Percentiles rank a stretch among this genome's conserved stretches.
Conservation (phyloP, 1,284 basidiomycete genomes). For the Tranzscheliella williamsii region DNA sequence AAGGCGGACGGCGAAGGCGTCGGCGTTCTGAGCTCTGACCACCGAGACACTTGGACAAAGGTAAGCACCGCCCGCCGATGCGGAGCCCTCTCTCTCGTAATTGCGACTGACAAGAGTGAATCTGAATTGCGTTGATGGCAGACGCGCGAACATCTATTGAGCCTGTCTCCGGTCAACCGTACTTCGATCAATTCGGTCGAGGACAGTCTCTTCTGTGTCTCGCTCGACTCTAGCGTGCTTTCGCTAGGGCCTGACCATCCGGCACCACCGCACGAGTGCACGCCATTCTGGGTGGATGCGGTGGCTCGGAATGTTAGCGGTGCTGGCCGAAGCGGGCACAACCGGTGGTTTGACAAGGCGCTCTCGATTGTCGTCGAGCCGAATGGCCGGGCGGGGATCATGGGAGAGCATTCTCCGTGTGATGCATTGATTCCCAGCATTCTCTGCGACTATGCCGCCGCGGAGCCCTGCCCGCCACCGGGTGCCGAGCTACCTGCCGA, state of each 20-base stretch:
- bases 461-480: constrained; percentile 62
- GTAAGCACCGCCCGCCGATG: constrained; percentile 64
- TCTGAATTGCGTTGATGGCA: constrained; percentile 52
- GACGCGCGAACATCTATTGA: constrained; percentile 74
- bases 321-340: constrained; percentile 71
- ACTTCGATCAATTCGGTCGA: constrained; percentile 70
- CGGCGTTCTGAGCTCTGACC: constrained; percentile 77
- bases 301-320: constrained; percentile 79
- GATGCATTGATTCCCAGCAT: constrained; percentile 91
- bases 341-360: constrained; percentile 93
- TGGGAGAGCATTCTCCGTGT: constrained; percentile 89
- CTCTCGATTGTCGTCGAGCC: constrained; percentile 82
- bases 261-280: constrained; percentile 65
- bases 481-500: constrained; percentile 35
- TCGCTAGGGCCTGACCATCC: constrained; percentile 54
- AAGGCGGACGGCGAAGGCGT: constrained; percentile 66
- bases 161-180: constrained; percentile 71
- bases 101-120: too few species aligned
- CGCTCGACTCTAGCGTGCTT: constrained; percentile 65
- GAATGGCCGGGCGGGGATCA: constrained; percentile 80
- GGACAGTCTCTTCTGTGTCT: constrained; percentile 75
- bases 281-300: constrained; percentile 71
- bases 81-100: not conserved
- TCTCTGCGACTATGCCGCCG: constrained; percentile 80
- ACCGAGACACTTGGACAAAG: constrained; percentile 80